Evolutionary conservation across 768 basidiomycete species (phyloP).

Genomic region (Agrocybe praecox): DNA sequence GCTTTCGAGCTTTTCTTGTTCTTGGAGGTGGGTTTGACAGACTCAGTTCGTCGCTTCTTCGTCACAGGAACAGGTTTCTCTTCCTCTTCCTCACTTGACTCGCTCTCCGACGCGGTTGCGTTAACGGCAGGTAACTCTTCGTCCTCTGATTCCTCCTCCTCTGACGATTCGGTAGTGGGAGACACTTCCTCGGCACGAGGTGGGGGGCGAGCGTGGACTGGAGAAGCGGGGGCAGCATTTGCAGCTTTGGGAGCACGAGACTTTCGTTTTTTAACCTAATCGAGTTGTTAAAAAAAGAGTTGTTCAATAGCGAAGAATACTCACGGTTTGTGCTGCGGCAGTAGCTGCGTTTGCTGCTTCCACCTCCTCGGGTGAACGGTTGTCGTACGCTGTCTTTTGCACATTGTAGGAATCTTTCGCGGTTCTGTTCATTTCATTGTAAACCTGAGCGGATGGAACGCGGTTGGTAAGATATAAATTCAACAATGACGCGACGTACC

Average conservation of each 20-base stretch:
- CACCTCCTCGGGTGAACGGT: slow-evolving; percentile 48
- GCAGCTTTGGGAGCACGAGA: slow-evolving; percentile 23
- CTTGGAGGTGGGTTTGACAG: slow-evolving; percentile 24
- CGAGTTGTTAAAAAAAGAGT: slow-evolving; percentile 3
- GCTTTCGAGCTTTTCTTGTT: slow-evolving; percentile 32
- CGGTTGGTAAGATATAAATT: slow-evolving; percentile 2
- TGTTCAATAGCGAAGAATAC: slow-evolving; percentile 9
- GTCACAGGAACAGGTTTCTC: slow-evolving; percentile 20
- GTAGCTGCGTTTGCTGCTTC: slow-evolving; percentile 46
- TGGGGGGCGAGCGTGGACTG: slow-evolving; percentile 25
- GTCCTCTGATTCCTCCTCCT: slow-evolving; percentile 30
- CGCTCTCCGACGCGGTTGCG: slow-evolving; percentile 20
- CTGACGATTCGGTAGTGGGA: slow-evolving; percentile 16
- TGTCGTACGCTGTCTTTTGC: slow-evolving; percentile 69
- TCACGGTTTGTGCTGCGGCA: slow-evolving; percentile 41
- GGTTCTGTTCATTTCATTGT: slow-evolving; percentile 50
- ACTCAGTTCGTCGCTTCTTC: slow-evolving; percentile 32
- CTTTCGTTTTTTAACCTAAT: slow-evolving; percentile 34
- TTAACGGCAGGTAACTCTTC: slow-evolving; percentile 26
- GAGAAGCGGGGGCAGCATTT: slow-evolving; percentile 19
- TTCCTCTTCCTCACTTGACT: slow-evolving; percentile 32
- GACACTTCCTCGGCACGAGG: slow-evolving; percentile 26
- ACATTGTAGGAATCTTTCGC: slow-evolving; percentile 68
- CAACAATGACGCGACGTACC: slow-evolving; percentile 47
- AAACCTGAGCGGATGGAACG: slow-evolving; percentile 41